A percentile compares a stretch with the other conserved stretches of the same genome.
These are phyloP conservation scores for Paramicrosporidium saccamoebae DNA, from an alignment of 371 early-diverging fungal genomes.

Conservation along the genomic window DNA sequence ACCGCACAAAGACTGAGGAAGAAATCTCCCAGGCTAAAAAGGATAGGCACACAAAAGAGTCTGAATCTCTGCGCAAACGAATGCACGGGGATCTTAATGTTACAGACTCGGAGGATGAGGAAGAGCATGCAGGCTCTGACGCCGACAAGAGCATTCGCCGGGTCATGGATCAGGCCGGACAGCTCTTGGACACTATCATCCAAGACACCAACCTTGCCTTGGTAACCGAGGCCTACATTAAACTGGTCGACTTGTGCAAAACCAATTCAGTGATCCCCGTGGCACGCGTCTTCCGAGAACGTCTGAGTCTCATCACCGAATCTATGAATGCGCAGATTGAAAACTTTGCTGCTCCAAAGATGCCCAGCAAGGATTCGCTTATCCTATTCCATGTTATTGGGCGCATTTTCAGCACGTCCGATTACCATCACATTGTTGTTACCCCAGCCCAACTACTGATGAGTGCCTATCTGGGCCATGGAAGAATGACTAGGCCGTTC, in stretches of 20 bases:
- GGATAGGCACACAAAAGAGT: no score
- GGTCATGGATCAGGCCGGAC: no score
- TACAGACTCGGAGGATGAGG: conserved; percentile 20
- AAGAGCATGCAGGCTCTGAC: no score
- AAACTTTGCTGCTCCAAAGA: conserved; percentile 4
- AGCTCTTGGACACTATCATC: no score
- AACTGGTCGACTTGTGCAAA: no score
- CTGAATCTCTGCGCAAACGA: no score
- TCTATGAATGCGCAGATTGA: conserved; percentile 7
- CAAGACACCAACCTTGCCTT: no score
- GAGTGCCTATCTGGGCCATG: conserved; percentile 26
- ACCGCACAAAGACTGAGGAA: conserved; percentile 71
- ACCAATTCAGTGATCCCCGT: no score
- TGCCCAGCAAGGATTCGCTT: conserved; percentile 12
- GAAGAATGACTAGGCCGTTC: conserved; percentile 12
- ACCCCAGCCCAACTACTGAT: conserved; percentile 43
- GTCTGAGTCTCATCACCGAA: no score
- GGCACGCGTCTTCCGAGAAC: no score
- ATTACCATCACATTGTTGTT: conserved; percentile 46
- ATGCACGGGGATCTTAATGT: conserved; percentile 53
- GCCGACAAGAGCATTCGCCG: no score
- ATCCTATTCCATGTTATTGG: conserved; percentile 18
- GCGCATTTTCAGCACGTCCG: conserved; percentile 49
- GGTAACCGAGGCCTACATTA: no score
- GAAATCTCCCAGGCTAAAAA: conserved; percentile 56